Evolutionary conservation across 495 filamentous ascomycete genomes (phyloP).

Genomic region (Penicillium desertorum): DNA sequence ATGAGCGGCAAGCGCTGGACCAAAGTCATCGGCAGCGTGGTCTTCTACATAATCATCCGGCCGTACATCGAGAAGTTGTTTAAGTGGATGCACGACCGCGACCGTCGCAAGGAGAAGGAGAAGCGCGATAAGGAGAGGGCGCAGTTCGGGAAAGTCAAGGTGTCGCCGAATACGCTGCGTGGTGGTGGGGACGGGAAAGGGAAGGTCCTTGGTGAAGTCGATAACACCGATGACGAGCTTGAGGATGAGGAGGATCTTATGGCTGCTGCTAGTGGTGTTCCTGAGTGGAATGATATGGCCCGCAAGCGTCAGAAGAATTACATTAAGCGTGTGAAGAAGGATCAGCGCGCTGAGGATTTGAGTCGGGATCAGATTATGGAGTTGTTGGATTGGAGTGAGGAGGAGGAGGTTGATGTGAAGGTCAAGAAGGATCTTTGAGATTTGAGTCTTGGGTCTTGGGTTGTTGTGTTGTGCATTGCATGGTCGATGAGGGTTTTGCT

Average conservation of each 20-base stretch:
- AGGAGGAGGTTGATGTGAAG: constrained; percentile 38
- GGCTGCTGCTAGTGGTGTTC: constrained; percentile 46
- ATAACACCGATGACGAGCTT: constrained; percentile 53
- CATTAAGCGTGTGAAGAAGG: constrained; percentile 46
- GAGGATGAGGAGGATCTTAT: constrained; percentile 56
- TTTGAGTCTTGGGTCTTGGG: not conserved
- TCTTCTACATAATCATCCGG: constrained; percentile 63
- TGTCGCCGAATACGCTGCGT: constrained; percentile 62
- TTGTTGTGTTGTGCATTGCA: constrained; percentile 12
- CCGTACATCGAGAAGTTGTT: constrained; percentile 60
- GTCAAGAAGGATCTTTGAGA: constrained; percentile 26
- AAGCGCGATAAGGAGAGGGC: constrained; percentile 46
- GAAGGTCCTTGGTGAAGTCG: constrained; percentile 41
- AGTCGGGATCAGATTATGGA: constrained; percentile 62
- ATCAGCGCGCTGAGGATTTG: constrained; percentile 46
- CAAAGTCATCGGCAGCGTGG: constrained; percentile 58
- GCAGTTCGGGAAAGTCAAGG: constrained; percentile 50
- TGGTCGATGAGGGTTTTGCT: constrained; percentile 7
- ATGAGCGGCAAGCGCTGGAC: constrained; percentile 59
- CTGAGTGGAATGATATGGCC: constrained; percentile 53
- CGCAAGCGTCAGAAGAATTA: constrained; percentile 64
- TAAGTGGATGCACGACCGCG: constrained; percentile 55
- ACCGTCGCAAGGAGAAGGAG: constrained; percentile 51
- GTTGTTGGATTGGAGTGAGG: constrained; percentile 60
- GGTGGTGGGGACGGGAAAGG: constrained; percentile 48